A percentile compares a stretch with the other conserved stretches of the same genome.
Conservation (phyloP, 163 green algal genomes). For the Chlamydomonas reinhardtii region DNA sequence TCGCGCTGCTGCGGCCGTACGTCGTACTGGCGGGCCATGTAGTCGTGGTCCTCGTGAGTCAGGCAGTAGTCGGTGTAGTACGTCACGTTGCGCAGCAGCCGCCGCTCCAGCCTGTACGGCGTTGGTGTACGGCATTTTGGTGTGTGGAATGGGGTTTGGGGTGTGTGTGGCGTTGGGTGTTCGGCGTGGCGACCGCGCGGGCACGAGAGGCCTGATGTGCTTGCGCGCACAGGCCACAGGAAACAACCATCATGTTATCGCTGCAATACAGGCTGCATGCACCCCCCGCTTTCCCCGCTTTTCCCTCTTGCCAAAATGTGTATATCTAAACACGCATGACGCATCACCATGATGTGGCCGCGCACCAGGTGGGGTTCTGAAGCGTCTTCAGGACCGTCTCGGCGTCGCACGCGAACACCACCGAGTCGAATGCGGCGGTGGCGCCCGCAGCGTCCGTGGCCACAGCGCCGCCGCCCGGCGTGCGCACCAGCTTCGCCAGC, state of each 20-base stretch:
- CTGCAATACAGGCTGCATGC: no score
- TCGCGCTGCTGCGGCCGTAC: conserved; percentile 56
- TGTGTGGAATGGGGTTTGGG: no score
- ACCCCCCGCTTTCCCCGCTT: no score
- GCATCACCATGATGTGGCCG: no score
- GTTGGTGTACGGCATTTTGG: no score
- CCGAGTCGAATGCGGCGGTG: conserved; percentile 63
- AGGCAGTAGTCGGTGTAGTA: conserved; percentile 83
- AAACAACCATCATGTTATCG: no score
- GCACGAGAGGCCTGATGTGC: no score
- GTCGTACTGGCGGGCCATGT: conserved; percentile 64
- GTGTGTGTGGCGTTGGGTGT: no score
- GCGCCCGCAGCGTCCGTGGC: conserved; percentile 38
- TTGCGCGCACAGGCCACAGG: no score
- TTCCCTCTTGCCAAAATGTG: no score
- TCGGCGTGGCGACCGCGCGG: no score
- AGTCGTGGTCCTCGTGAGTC: conserved; percentile 73
- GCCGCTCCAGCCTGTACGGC: conserved; percentile 63
- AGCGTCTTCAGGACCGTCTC: conserved; percentile 69
- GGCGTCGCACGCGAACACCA: conserved; percentile 76
- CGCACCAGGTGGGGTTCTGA: conserved; percentile 56
- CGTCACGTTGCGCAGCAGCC: conserved; percentile 69
- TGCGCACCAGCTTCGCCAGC: conserved; percentile 59
- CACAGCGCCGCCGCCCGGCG: neutral
- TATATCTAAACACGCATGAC: no score